Evolutionary conservation across 805 yeast genomes (phyloP), one percentile per base, ranked within the genome.

Genomic region (Saccharomycopsis fibuligera): DNA sequence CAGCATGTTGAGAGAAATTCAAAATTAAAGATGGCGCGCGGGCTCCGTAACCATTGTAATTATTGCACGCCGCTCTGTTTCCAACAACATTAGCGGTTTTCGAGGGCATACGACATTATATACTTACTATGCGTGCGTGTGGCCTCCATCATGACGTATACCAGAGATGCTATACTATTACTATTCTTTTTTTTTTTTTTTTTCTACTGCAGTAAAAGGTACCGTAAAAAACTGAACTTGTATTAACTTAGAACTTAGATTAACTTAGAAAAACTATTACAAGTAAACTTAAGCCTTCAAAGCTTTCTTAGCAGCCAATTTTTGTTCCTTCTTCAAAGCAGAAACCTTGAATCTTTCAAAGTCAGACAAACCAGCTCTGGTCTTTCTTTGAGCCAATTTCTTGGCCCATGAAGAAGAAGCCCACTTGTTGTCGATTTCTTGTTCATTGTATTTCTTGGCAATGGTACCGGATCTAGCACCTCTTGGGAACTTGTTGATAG

Each of bases 261-360:
- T n/a, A n/a, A n/a, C n/a, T n/a, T n/a, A n/a, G n/a, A n/a, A n/a
- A n/a, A n/a, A n/a, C n/a, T n/a, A n/a, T n/a, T 29, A 29, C 12
- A 29, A 29, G 12, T 12, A 29, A 8, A 12, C 31, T 33, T 33
- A 33, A 33, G 37, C 37, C n/a, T 33, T 33, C 37, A 33, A 33
- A 33, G 37, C 37, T 81, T 88, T 90, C 79, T 85, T 87, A 68
- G 88, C 91, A 75, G 89, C 86, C 72, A 73, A 84, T 78, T 89
- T 86, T 78, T 87, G 88, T 81, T 95, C 97, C 83, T 91, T 93
- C 86, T 86, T 93, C 73, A 89, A 82, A 65, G 89, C 95, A 73
- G 86, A 70, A 64, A 91, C 99, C 82, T 91, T 96, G 96, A 93
- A 93, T 83, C 99, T 90, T 81, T 93, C 96, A 67, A 93, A 93